Evolutionary conservation across 306 rosid genomes (phyloP).

Genomic region (Heteromeles arbutifolia): DNA sequence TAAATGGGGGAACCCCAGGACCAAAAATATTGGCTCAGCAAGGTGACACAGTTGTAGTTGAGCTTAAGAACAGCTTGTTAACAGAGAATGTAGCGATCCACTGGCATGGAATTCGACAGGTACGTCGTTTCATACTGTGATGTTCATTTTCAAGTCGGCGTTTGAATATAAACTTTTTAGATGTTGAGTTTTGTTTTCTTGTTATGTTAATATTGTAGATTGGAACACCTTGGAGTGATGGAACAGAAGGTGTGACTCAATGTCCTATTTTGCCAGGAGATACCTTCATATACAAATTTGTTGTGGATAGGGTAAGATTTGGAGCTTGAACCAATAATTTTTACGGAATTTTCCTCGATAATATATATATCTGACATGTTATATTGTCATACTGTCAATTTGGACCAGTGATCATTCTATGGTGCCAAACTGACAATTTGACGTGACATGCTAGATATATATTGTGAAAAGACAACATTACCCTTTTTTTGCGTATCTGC

Average conservation of each 20-base stretch:
- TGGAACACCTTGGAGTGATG: constrained; percentile 94
- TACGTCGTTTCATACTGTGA: not conserved
- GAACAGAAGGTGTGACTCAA: constrained; percentile 87
- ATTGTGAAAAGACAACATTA: not conserved
- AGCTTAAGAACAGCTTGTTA: constrained; percentile 50
- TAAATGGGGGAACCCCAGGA: constrained; percentile 70
- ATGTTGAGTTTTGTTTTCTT: not conserved
- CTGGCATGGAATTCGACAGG: constrained; percentile 96
- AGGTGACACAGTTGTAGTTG: constrained; percentile 73
- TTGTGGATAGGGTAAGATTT: constrained; percentile 69
- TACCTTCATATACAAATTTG: constrained; percentile 58
- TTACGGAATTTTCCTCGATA: not conserved
- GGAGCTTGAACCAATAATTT: not conserved
- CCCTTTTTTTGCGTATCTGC: not conserved
- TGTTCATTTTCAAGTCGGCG: not conserved
- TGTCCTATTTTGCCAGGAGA: constrained; percentile 84
- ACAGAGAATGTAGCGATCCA: constrained; percentile 82
- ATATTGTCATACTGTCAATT: not conserved
- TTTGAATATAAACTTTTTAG: not conserved
- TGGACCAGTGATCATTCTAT: no score
- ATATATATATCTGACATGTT: not conserved
- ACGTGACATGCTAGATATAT: no score
- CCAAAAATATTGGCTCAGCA: constrained; percentile 71
- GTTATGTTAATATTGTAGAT: constrained; percentile 26
- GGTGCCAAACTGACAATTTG: no score